Percentiles rank a stretch among this genome's conserved stretches.
Evolutionary conservation across 805 yeast genomes (phyloP).

Genomic region (Sporopachydermia quercuum): DNA sequence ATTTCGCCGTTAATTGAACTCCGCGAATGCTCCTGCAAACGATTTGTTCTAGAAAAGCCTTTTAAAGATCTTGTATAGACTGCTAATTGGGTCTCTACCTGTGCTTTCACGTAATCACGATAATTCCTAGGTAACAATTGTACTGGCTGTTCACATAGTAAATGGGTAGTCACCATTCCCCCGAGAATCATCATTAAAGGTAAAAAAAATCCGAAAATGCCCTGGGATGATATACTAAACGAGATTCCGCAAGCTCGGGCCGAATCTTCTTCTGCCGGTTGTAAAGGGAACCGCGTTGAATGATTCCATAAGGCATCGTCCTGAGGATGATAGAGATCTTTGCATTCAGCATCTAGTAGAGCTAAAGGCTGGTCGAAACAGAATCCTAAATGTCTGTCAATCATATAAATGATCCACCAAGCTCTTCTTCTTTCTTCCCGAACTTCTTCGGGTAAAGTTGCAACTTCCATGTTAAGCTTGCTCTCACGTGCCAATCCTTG

Average conservation of each 20-base stretch:
- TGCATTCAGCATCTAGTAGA: constrained; percentile 19
- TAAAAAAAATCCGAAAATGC: constrained; percentile 24
- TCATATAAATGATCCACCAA: constrained; percentile 26
- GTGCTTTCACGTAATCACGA: constrained; percentile 1
- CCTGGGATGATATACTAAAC: constrained; percentile 16
- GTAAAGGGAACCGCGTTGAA: constrained; percentile 12
- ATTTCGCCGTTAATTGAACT: background rate
- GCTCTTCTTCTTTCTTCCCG: constrained; percentile 25
- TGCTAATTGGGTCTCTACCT: background rate
- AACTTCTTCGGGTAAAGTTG: constrained; percentile 13
- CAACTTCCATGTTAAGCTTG: constrained; percentile 15
- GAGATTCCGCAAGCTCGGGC: constrained; percentile 14
- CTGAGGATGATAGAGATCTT: constrained; percentile 19
- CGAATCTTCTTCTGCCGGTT: constrained; percentile 18
- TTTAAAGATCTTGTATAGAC: background rate
- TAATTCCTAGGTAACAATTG: background rate
- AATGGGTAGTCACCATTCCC: constrained; percentile 13
- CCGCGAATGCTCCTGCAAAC: constrained; percentile 1
- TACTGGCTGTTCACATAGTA: constrained; percentile 13
- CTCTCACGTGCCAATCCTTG: constrained; percentile 17
- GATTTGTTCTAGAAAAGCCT: background rate
- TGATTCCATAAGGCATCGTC: constrained; percentile 20
- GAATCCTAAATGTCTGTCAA: constrained; percentile 24
- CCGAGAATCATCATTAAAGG: constrained; percentile 22
- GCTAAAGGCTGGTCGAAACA: constrained; percentile 21